These are phyloP conservation scores for Hamamelis virginiana DNA, from an alignment of 164 flowering plant species.

Conservation along the genomic window DNA sequence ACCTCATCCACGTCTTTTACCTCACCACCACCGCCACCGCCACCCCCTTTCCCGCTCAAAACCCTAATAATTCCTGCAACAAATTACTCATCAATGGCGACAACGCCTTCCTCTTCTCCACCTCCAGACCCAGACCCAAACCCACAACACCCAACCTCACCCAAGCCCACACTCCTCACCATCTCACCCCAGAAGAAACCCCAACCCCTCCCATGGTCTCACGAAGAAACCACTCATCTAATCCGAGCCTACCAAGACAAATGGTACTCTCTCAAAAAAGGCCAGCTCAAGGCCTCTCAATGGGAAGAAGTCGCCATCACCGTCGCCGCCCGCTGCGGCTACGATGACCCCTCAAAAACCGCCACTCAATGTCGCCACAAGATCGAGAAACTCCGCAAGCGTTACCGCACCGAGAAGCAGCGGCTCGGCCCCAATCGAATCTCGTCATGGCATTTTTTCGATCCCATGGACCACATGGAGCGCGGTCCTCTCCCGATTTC, in stretches of 20 bases:
- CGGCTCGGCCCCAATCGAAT: constrained; percentile 10
- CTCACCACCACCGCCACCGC: constrained; percentile 21
- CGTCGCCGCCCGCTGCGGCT: constrained; percentile 72
- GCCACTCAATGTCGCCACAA: constrained; percentile 94
- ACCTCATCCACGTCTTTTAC: constrained; percentile 13
- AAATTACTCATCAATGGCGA: too few relatives aligned
- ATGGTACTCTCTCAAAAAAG: constrained; percentile 79
- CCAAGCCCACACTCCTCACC: constrained; percentile 3
- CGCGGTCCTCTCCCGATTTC: constrained; percentile 54
- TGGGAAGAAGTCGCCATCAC: constrained; percentile 85
- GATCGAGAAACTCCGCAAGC: constrained; percentile 90
- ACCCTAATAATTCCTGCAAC: too few relatives aligned
- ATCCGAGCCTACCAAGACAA: constrained; percentile 78
- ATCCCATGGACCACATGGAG: constrained; percentile 64
- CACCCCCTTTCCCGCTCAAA: constrained; percentile 19
- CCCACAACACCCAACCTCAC: constrained; percentile 7
- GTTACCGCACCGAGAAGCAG: constrained; percentile 70
- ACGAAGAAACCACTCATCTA: constrained; percentile 65
- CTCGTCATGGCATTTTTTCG: constrained; percentile 59
- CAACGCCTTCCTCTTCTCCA: too few relatives aligned
- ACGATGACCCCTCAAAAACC: constrained; percentile 56
- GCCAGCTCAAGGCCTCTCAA: constrained; percentile 68
- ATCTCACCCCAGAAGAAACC: constrained; percentile 29
- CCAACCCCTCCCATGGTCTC: constrained; percentile 71
- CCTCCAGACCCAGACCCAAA: constrained; percentile 15